Base-by-base conservation (phyloP, 208 protist genomes). In the Crithidia thermophila region DNA sequence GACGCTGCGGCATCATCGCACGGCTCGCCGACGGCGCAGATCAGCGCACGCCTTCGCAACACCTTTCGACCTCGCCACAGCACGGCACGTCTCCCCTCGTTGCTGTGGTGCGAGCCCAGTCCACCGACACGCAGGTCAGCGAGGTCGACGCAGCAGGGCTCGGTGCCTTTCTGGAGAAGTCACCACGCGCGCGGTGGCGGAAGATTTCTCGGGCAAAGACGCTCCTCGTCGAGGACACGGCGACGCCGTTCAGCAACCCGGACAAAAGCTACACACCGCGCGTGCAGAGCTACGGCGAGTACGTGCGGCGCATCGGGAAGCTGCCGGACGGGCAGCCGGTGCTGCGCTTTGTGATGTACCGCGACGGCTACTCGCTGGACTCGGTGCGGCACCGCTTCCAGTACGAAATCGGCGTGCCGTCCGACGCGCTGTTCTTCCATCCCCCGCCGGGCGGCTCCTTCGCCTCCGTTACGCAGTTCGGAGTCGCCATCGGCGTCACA, bases 201-300 rank as follows among this genome's bases (percentile, higher is more conserved):
- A 96, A 96, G 65, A 70, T 96, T 14, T 81, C 78, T 0, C 81
- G 87, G 0, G 40, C 77, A 21, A 82, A 85, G 63, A 88, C 80
- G 23, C 21, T 91, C 8, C 72, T 91, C 21, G 63, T 94, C 7
- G 88, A 96, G 69, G 77, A 93, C 64, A 72, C 79, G 16, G 13
- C 73, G n/a, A 59, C 25, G 10, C 77, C 63, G 33, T 96, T 96
- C 65, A 81, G 83, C 65, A 66, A 91, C 50, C 78, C 84, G 0
- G 53, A 77, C 4, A 94, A 94, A 53, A 73, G 81, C 14, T 85
- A 82, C 50, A 65, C 62, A 21, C 85, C 87, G 18, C 77, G 77
- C 5, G 67, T 90, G 31, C 79, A 86, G 55, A 88, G 76, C 78
- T 82, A 92, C 72, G 91, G 91, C 27, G 81, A 84, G 73, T 96